These are phyloP conservation scores for Taiozyma sp. DNA, from an alignment of 1,139 yeast species.

Conservation along the genomic window DNA sequence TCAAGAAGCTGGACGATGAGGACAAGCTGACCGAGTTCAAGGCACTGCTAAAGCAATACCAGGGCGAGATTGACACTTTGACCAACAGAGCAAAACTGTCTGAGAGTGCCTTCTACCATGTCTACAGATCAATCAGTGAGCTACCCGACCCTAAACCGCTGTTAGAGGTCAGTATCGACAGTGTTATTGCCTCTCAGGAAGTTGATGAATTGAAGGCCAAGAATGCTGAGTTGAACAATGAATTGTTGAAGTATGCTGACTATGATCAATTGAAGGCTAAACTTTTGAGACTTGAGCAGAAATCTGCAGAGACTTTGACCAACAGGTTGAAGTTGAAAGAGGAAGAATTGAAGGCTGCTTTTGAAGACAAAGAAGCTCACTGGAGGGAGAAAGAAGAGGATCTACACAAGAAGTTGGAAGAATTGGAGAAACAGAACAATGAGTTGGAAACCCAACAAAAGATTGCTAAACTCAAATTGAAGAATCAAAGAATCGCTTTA, in stretches of 20 bases:
- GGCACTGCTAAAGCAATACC: slow-evolving; percentile 71
- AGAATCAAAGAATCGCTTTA: slow-evolving; percentile 33
- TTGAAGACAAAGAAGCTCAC: slow-evolving; percentile 60
- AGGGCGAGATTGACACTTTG: slow-evolving; percentile 78
- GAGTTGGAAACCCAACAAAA: slow-evolving; percentile 54
- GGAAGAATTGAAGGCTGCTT: slow-evolving; percentile 51
- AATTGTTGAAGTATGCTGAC: slow-evolving; percentile 65
- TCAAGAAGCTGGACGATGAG: slow-evolving; percentile 63
- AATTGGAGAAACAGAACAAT: slow-evolving; percentile 45
- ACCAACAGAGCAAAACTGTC: slow-evolving; percentile 74
- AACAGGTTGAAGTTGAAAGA: slow-evolving; percentile 49
- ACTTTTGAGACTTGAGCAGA: slow-evolving; percentile 53
- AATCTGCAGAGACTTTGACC: slow-evolving; percentile 46
- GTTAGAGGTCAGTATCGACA: slow-evolving; percentile 65
- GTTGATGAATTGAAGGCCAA: slow-evolving; percentile 48
- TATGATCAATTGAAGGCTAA: slow-evolving; percentile 71
- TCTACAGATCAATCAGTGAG: slow-evolving; percentile 75
- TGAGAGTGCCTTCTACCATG: slow-evolving; percentile 68
- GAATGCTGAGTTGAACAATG: slow-evolving; percentile 52
- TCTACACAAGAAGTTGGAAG: slow-evolving; percentile 38
- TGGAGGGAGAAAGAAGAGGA: slow-evolving; percentile 52
- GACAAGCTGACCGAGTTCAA: slow-evolving; percentile 66
- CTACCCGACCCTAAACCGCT: slow-evolving; percentile 93
- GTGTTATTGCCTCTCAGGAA: slow-evolving; percentile 58
- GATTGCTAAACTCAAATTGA: slow-evolving; percentile 45